Percentiles rank a stretch among this genome's conserved stretches.
phyloP scores from a whole-genome alignment of 495 filamentous ascomycete species.

The Tuber aestivum region DNA sequence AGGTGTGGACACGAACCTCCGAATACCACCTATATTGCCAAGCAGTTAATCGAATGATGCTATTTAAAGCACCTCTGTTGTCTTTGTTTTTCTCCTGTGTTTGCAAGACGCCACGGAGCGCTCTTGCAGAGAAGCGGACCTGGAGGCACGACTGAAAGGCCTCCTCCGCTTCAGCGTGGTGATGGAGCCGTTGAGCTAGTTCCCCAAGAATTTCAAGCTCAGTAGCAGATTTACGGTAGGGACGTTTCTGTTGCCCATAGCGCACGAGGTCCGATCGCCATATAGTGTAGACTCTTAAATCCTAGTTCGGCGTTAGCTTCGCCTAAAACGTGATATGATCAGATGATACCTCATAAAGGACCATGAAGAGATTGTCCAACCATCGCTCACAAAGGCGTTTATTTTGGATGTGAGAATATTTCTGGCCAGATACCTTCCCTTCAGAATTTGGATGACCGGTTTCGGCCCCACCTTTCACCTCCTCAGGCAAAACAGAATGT shows the following conservation, averaged over 20 bases:
- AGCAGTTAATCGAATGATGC: conserved; percentile 78
- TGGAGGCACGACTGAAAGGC: conserved; percentile 79
- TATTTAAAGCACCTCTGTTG: conserved; percentile 67
- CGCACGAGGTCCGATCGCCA: conserved; percentile 97
- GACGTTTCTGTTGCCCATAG: conserved; percentile 76
- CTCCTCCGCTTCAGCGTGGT: conserved; percentile 79
- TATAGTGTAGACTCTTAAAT: conserved; percentile 95
- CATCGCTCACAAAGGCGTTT: conserved; percentile 96
- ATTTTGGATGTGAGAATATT: conserved; percentile 71
- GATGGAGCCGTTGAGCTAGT: conserved; percentile 85
- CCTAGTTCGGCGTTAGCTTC: conserved; percentile 41
- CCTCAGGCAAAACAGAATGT: conserved; percentile 73
- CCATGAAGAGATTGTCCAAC: conserved; percentile 99
- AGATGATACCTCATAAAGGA: conserved; percentile 66
- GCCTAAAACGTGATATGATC: not conserved
- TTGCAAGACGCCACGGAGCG: conserved; percentile 74
- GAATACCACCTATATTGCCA: conserved; percentile 99
- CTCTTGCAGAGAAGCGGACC: conserved; percentile 82
- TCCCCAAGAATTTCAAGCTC: conserved; percentile 98
- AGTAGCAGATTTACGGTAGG: conserved; percentile 90
- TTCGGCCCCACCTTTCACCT: conserved; percentile 53
- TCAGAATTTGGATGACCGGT: conserved; percentile 37
- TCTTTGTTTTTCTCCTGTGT: conserved; percentile 67
- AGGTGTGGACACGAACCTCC: conserved; percentile 54
- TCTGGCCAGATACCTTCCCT: conserved; percentile 47